Conservation (phyloP, 2,329 filamentous ascomycete species). For the Basipetospora chlamydospora region DNA sequence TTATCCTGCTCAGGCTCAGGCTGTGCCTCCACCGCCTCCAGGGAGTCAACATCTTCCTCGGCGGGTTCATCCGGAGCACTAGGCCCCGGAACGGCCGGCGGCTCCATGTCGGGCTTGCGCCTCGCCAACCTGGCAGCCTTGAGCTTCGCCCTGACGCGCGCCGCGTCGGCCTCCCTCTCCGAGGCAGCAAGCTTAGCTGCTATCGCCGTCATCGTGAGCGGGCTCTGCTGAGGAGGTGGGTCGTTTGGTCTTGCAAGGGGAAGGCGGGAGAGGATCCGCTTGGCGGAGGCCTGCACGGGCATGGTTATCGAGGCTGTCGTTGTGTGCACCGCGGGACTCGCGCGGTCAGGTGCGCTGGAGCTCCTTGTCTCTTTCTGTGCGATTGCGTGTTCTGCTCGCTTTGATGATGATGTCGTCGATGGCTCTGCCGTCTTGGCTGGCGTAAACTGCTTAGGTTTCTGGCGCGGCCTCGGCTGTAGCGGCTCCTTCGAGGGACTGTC, state of each 20-base stretch:
- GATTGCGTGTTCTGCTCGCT: not conserved
- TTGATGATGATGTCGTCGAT: not conserved
- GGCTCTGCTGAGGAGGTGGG: constrained; percentile 34
- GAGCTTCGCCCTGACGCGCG: constrained; percentile 47
- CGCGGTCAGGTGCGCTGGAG: too few relatives aligned
- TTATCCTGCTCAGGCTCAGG: constrained; percentile 11
- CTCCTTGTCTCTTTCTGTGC: not conserved
- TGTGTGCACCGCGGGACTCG: not conserved
- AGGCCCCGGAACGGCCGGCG: constrained; percentile 9
- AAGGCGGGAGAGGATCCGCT: constrained; percentile 13
- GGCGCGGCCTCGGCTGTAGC: not conserved
- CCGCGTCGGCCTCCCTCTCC: constrained; percentile 48
- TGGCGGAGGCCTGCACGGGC: not conserved
- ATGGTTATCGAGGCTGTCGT: not conserved
- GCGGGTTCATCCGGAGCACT: constrained; percentile 7
- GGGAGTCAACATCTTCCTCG: constrained; percentile 17
- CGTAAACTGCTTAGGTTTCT: too few relatives aligned
- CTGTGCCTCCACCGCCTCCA: constrained; percentile 14
- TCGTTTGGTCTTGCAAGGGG: constrained; percentile 22
- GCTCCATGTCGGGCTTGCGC: constrained; percentile 6
- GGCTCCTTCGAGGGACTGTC: constrained; percentile 7
- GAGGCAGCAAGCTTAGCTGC: constrained; percentile 49
- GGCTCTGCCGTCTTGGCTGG: not conserved
- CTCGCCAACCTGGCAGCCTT: constrained; percentile 32
- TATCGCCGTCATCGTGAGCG: constrained; percentile 46